Evolutionary conservation across 75 land plant genomes (phyloP), one percentile per base, ranked within the genome.

Genomic region (Chamaecyparis obtusa): DNA sequence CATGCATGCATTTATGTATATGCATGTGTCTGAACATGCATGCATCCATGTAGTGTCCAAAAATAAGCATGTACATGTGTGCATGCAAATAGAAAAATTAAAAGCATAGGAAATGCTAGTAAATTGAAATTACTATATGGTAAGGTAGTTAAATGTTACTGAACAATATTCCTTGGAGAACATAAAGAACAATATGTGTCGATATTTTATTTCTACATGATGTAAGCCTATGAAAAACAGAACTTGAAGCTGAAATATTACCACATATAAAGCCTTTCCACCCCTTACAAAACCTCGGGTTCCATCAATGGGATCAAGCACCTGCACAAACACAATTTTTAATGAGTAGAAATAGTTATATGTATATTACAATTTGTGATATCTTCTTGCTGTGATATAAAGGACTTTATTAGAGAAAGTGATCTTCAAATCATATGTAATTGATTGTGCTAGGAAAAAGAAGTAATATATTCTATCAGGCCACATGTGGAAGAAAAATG

Each of bases 281-380:
- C 99, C 99, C 87, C 89, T 92, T 43, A 97, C 49, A 89, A 97
- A 97, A 14, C 99, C 99, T 84, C 94, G 88, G 17, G 99, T 97
- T 24, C 99, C 99, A 92, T 97, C 99, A 88, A 97, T 97, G 46
- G 99, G 99, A 90, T 97, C 99, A 87, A 97, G 90, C 48, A 97
- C 92, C 97, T 96, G 90, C 86, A 91, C 49, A 37, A 88, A n/a
- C 9, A 71, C 49, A 41, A 9, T 43, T 27, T 44, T 80, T 43
- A 21, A 27, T 44, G 14, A 41, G 37, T 39, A 19, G 10, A 39
- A 48, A 0, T 44, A 43, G 8, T n/a, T 41, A n/a, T 9, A 80
- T 43, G 30, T 30, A 43, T 77, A 39, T 44, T 80, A 79, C 19
- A 79, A 21, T 1, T 79, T 79, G 46, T 79, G 27, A 79, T 43